Evolutionary conservation across 2,329 filamentous ascomycete genomes (phyloP), one percentile per base, ranked within the genome.

Genomic region (Sarocladium kiliense): DNA sequence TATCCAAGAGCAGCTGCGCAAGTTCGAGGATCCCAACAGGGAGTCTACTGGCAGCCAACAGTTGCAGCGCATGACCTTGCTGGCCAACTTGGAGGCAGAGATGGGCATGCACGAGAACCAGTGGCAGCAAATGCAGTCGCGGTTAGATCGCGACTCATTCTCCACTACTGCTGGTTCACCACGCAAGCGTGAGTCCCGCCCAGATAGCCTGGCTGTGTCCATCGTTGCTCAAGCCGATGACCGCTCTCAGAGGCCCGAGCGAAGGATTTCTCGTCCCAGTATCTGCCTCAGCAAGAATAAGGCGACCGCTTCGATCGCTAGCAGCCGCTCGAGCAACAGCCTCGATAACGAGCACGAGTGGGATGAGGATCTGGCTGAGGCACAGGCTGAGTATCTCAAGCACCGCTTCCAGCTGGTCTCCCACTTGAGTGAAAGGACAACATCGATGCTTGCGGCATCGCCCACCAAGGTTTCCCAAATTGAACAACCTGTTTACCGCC

Each of bases 61-160:
- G 27, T 12, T 41, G 14, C 71, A 72, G 55, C 71, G 75, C 26
- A 67, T 79, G 56, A 74, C 72, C 32, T 71, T 85, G 2, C 69
- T 87, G 1, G 77, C 81, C 30, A 78, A 82, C 57, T 69, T 87
- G 1, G 84, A 87, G 63, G 72, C 71, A 58, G 84, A 87, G 65
- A 82, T 87, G 76, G 80, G 77, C 1, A 66, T 75, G 59, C 79
- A 87, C 63, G 81, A 84, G 63, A 74, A 74, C 54, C 77, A 79
- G 59, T 87, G 84, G 84, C 76, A 79, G 55, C 70, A 77, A 51
- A 76, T 86, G 68, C 80, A 81, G 11, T 39, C 50, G 7, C 50
- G 50, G 12, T 27, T 53, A 4, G 36, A 53, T 19, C 75, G 76
- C 56, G 74, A 79, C 60, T 83, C 80, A 5, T 63, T 77, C 39